phyloP scores from a whole-genome alignment of 352 stramenopile species.

The Pythium phragmiticola region DNA sequence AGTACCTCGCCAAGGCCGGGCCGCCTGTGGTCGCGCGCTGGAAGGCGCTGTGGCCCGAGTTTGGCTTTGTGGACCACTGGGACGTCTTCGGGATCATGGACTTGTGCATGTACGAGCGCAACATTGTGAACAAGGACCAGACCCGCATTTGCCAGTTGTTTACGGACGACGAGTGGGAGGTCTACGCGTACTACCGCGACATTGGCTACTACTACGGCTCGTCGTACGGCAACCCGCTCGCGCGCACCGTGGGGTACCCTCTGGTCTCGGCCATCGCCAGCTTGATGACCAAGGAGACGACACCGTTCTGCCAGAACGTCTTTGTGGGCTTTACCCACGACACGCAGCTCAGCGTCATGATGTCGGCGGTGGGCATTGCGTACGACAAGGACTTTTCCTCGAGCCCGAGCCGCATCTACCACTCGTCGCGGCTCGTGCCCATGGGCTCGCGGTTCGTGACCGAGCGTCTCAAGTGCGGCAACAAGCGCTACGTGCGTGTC shows the following conservation, averaged over 20 bases:
- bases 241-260: slow-evolving; percentile 42
- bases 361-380: slow-evolving; percentile 43
- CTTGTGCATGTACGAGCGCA: slow-evolving; percentile 58
- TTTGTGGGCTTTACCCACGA: slow-evolving; percentile 55
- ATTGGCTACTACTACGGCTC: slow-evolving; percentile 59
- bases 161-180: slow-evolving; percentile 52
- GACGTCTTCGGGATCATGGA: slow-evolving; percentile 49
- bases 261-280: slow-evolving; percentile 43
- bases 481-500: slow-evolving; percentile 44
- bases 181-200: slow-evolving; percentile 55
- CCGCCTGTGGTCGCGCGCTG: slow-evolving; percentile 26
- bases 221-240: slow-evolving; percentile 41
- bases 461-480: slow-evolving; percentile 43
- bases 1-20: slow-evolving; percentile 14
- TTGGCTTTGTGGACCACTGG: slow-evolving; percentile 32
- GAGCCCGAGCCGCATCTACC: slow-evolving; percentile 37
- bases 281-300: slow-evolving; percentile 41
- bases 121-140: slow-evolving; percentile 40
- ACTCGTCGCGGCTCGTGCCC: slow-evolving; percentile 36
- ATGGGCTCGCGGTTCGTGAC: slow-evolving; percentile 51
- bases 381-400: slow-evolving; percentile 44
- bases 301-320: slow-evolving; percentile 50
- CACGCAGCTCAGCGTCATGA: slow-evolving; percentile 52
- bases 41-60: slow-evolving; percentile 39
- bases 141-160: slow-evolving; percentile 48